Evolutionary conservation across 208 protist species (phyloP).

Genomic region (Endotrypanum monterogeii): DNA sequence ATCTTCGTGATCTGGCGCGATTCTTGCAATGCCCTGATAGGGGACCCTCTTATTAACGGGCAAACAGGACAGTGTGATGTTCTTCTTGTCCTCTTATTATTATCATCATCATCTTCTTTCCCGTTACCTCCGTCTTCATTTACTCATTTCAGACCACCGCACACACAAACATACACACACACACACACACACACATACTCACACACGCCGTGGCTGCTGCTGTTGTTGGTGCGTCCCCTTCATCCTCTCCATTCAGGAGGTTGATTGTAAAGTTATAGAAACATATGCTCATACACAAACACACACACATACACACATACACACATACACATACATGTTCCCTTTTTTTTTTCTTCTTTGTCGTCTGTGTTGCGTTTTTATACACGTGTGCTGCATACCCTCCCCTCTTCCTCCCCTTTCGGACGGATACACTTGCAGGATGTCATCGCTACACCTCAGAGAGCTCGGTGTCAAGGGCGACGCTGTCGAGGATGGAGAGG

Average conservation of each 20-base stretch:
- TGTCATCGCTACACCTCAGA: conserved; percentile 50
- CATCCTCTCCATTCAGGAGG: not conserved
- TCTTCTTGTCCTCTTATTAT: conserved; percentile 18
- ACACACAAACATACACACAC: not conserved
- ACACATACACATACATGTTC: not conserved
- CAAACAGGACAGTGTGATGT: not conserved
- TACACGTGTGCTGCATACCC: too few relatives aligned
- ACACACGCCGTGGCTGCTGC: not conserved
- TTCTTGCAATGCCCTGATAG: not conserved
- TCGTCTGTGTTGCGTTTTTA: too few relatives aligned
- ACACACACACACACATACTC: not conserved
- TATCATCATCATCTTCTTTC: not conserved
- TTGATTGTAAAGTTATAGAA: not conserved
- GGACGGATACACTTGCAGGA: conserved; percentile 13
- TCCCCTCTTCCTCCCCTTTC: too few relatives aligned
- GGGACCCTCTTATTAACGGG: not conserved
- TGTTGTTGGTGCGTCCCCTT: not conserved
- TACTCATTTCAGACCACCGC: not conserved
- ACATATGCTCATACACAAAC: not conserved
- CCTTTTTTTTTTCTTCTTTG: too few relatives aligned
- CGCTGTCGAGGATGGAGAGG: conserved; percentile 33
- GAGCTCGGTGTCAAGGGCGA: conserved; percentile 53
- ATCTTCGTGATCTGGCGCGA: not conserved
- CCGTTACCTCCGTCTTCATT: not conserved
- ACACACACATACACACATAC: not conserved